Evolutionary conservation across 306 rosid species (phyloP), one percentile per base, ranked within the genome.

Genomic region (Cyamopsis tetragonoloba): DNA sequence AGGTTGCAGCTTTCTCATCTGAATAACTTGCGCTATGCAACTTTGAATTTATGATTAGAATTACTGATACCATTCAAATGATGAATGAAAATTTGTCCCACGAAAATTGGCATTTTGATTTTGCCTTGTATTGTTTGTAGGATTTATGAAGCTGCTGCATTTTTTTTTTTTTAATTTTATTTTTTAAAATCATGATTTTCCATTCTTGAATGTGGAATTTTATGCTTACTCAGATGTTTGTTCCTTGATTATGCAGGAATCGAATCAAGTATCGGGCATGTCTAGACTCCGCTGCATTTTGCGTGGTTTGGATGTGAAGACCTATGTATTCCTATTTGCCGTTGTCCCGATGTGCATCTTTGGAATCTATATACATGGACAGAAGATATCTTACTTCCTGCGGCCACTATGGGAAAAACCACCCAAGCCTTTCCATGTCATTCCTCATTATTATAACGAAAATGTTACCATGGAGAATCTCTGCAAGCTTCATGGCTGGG

Each of bases 401-500:
- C 88, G 99, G 77, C 99, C 99, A 0, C 70, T 93, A 7, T 93
- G 99, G 99, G 99, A 93, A 62, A 81, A 86, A 2, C 96, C 99
- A 4, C 99, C 99, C 13, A 88, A 90, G 75, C 80, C 91, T 61
- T 93, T 93, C 77, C 62, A 86, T 68, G 85, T 86, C 46, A 87
- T 85, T 35, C 96, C 99, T 1, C 99, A 93, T 76, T 93, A 93
- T 73, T 90, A 93, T 49, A 86, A 90, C 11, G 97, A 82, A 44
- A 93, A 93, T 77, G 97, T 86, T 65, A 48, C 96, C 0, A 93
- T 88, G 99, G 96, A 85, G 86, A 87, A 79, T 61, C 92, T 78
- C 15, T 93, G 99, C 86, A 82, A 59, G 44, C 99, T 93, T 62
- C 99, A 93, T 80, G 99, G 99, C 27, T 93, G 99, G 99, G 87